Evolutionary conservation across 139 green algal genomes (phyloP), one percentile per base, ranked within the genome.

Genomic region (Picocystis salinarum): DNA sequence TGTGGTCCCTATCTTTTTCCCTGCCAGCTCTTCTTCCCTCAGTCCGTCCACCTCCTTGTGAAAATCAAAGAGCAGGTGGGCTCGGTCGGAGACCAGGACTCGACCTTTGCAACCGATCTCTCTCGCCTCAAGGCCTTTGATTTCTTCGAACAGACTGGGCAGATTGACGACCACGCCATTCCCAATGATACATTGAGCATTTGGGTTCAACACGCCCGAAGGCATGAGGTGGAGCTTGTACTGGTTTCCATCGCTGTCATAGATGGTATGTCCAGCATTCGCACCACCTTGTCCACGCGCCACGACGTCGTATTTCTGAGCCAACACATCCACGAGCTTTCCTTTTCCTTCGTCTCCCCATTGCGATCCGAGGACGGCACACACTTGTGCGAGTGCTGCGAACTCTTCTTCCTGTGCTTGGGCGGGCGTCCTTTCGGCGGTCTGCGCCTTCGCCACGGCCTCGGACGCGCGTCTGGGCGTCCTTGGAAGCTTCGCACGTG

Each of bases 311-410:
- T 92, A 96, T 57, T 92, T 60, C 66, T 86, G 74, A 18, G 88
- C 88, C 23, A 99, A 60, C 45, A 95, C 89, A 60, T 99, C 89
- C 27, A 99, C 89, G 29, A 99, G 79, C 69, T 99, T 99, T 46
- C 89, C 89, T 65, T 99, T 99, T 53, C 89, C 89, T 48, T 99
- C 89, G 55, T 99, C 89, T 11, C 89, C 89, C 89, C 89, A 99
- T 64, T 99, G 89, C 15, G 82, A 90, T 28, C 89, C 89, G 10
- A 99, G 63, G 12, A 99, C 83, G 1, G 92, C 77, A 40, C 54
- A 71, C 6, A 93, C 75, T 33, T 83, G 66, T 3, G 74, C 61
- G n/a, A 77, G 20, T 10, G 25, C 36, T 7, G 9, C 10, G 36
- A 44, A 44, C 7, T 44, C 36, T 7, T 44, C 36, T 23, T 10